A percentile compares a stretch with the other conserved stretches of the same genome.
Conservation (phyloP, 139 green algal species). For the Limnomonas spitsbergensis region DNA sequence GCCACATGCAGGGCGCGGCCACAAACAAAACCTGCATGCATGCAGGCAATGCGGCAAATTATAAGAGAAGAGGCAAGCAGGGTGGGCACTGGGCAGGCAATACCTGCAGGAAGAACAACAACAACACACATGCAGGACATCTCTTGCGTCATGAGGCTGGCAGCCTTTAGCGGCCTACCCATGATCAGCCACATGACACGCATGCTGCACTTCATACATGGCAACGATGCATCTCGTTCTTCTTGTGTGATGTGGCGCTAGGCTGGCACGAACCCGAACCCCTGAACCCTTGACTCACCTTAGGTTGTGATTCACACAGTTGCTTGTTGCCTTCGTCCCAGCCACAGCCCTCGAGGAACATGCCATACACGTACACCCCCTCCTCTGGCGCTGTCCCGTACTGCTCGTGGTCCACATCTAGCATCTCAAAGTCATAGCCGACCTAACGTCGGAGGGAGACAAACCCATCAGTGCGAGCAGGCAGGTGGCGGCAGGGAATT, state of each 20-base stretch:
- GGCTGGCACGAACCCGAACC: too few relatives aligned
- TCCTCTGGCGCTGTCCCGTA: constrained; percentile 50
- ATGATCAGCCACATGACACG: too few relatives aligned
- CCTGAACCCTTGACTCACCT: constrained; percentile 19
- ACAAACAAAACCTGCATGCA: constrained; percentile 50
- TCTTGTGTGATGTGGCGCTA: too few relatives aligned
- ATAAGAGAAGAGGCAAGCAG: neutral
- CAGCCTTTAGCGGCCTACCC: too few relatives aligned
- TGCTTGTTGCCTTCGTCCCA: constrained; percentile 51
- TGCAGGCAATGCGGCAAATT: neutral
- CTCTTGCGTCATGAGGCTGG: too few relatives aligned
- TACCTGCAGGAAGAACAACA: too few relatives aligned
- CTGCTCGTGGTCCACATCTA: constrained; percentile 50
- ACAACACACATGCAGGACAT: too few relatives aligned
- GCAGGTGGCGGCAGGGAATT: too few relatives aligned
- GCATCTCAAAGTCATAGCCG: constrained; percentile 67
- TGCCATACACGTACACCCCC: constrained; percentile 64
- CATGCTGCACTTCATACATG: too few relatives aligned
- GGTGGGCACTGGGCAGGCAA: too few relatives aligned
- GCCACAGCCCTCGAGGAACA: constrained; percentile 69
- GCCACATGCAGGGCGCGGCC: constrained; percentile 61
- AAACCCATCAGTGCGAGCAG: too few relatives aligned
- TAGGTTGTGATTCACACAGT: constrained; percentile 60
- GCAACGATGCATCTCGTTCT: too few relatives aligned
- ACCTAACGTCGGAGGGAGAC: constrained; percentile 21